These are phyloP conservation scores for Neurospora sp. DNA, from an alignment of 495 filamentous ascomycete species.

Conservation along the genomic window DNA sequence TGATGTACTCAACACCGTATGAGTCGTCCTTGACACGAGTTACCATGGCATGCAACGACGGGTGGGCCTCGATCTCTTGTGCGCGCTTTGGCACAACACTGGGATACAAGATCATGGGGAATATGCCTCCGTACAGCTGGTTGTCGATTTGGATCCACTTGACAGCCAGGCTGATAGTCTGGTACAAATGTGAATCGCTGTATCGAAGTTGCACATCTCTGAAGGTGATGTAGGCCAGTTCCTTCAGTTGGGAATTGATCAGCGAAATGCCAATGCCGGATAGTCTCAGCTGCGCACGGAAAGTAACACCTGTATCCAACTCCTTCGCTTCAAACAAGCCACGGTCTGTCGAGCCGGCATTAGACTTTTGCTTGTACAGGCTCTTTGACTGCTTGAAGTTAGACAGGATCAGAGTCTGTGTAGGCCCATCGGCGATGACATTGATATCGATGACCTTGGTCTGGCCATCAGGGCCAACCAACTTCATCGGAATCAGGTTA, in stretches of 20 bases:
- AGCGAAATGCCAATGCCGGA: slow-evolving; percentile 90
- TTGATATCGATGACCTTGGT: slow-evolving; percentile 91
- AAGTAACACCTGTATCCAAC: slow-evolving; percentile 72
- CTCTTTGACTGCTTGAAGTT: slow-evolving; percentile 92
- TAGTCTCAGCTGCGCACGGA: slow-evolving; percentile 76
- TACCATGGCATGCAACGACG: slow-evolving; percentile 82
- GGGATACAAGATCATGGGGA: slow-evolving; percentile 93
- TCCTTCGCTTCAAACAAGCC: slow-evolving; percentile 89
- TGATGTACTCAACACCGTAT: slow-evolving; percentile 96
- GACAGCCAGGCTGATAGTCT: slow-evolving; percentile 77
- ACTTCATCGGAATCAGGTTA: slow-evolving; percentile 82
- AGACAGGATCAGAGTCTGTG: slow-evolving; percentile 86
- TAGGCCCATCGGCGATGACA: slow-evolving; percentile 87
- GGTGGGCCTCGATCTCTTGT: slow-evolving; percentile 93
- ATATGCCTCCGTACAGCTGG: slow-evolving; percentile 94
- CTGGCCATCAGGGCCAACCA: slow-evolving; percentile 45
- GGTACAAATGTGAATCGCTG: slow-evolving; percentile 82
- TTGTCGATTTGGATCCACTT: slow-evolving; percentile 99
- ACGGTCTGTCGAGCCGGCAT: slow-evolving; percentile 40
- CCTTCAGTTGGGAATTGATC: slow-evolving; percentile 83
- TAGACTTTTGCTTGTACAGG: slow-evolving; percentile 79
- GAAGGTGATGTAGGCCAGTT: slow-evolving; percentile 89
- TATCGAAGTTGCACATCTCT: slow-evolving; percentile 87
- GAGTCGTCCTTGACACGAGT: slow-evolving; percentile 96
- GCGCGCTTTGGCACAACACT: slow-evolving; percentile 98